Base-by-base conservation (phyloP, 805 yeast species). In the Pichia cephalocereana region DNA sequence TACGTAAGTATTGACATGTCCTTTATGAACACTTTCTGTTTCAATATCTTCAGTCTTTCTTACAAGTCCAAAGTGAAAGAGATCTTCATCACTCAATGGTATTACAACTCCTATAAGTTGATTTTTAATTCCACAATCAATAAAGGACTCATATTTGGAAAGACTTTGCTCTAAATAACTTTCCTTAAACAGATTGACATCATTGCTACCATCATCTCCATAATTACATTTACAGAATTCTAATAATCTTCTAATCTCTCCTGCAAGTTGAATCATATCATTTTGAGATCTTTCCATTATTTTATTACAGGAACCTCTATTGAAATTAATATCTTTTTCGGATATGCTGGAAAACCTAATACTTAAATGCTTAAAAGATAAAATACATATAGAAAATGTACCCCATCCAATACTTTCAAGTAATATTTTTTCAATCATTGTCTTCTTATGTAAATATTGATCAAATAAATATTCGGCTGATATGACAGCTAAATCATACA, bases 401-500 rank as follows among this genome's bases (percentile, higher is more conserved):
- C 48, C 48, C 42, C 40, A 41, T 19, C 45, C 45, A 26, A 46
- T 10, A 19, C 26, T 39, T 15, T 32, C 15, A 15, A 42, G 26
- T 8, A 26, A 38, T 23, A 38, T 37, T 0, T 19, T 11, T 12
- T 44, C 40, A 3, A 44, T 28, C 18, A 14, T 11, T 14, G 36
- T 23, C 11, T 26, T 18, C 9, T 18, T 23, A 8, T 15, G 19
- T 14, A 31, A 15, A 38, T 40, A 47, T 23, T 44, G 41, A 37
- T 46, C 34, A 40, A 42, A 41, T 12, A 47, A n/a, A 30, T 30
- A 44, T 44, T 43, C 40, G 19, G 47, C 32, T 40, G 50, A 44
- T 46, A n/a, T 37, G 3, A 55, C 51, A 28, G 54, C 52, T 4
- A 53, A 4, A 37, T 59, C 60, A 38, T 59, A 57, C 8, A 55